Evolutionary conservation across 257 asterid species (phyloP), one percentile per base, ranked within the genome.

Genomic region (Paraleonurus japonicus): DNA sequence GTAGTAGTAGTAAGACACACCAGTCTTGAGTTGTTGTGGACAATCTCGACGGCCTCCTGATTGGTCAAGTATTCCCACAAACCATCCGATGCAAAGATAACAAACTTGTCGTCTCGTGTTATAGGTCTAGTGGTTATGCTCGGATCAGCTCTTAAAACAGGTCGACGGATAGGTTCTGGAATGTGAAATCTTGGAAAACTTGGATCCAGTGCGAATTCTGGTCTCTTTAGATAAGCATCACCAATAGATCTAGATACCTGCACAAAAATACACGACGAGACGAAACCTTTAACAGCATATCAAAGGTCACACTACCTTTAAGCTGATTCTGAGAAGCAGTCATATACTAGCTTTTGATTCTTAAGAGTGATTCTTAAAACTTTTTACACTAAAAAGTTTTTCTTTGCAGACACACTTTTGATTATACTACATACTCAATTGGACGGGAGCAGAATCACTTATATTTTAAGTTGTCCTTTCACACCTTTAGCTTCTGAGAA

Each of bases 191-290:
- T 69, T 13, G 82, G 80, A 11, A 67, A 75, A 57, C 68, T 35
- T 27, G 90, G 78, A 71, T 75, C 92, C 17, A 86, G 84, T 57
- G 88, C 59, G 50, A 80, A 86, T 65, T 83, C 90, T 7, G 91
- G 82, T 64, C 77, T 79, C 78, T 92, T 92, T 78, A 92, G 78
- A 79, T 85, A 88, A 19, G 88, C 90, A 83, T 92, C 96, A 20
- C 98, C 96, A 59, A 92, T 88, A 16, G 96, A 84, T 77, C 92
- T 82, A 4, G 94, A 79, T 33, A 86, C 90, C 96, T 92, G 77
- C 30, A 69, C 58, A 9, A 37, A 28, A 9, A 69, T 32, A 67
- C 32, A 59, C 53, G 71, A 59, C 53, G 71, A 37, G 53, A 47
- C 24, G 5, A 23, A 39, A 66, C 61, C 0, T 51, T n/a, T 47